Percentiles rank a stretch among this genome's conserved stretches.
phyloP scores from a whole-genome alignment of 108 stramenopile genomes.

The Seminavis robusta region DNA sequence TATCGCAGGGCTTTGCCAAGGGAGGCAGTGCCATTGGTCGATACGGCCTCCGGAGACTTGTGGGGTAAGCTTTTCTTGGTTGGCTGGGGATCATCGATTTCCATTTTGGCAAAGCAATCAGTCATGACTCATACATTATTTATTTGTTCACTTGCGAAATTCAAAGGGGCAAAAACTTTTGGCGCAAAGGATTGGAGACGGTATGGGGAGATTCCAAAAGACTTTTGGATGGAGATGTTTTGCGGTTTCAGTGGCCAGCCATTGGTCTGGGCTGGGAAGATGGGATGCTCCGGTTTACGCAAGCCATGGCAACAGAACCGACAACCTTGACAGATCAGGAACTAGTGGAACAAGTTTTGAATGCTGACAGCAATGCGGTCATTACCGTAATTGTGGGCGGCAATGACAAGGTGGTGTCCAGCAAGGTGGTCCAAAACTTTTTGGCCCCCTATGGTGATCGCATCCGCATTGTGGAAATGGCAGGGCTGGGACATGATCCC shows the following conservation, averaged over 20 bases:
- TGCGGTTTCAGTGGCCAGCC: constrained; percentile 81
- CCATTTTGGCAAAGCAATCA: too few species aligned
- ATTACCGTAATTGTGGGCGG: constrained; percentile 56
- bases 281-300: constrained; percentile 61
- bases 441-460: constrained; percentile 7
- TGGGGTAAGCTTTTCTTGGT: too few species aligned
- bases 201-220: constrained; percentile 62
- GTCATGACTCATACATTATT: too few species aligned
- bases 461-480: constrained; percentile 37
- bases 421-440: constrained; percentile 19
- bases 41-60: neutral
- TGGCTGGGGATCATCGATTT: too few species aligned
- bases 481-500: constrained; percentile 76
- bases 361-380: constrained; percentile 33
- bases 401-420: constrained; percentile 48
- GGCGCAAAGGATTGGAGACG: constrained; percentile 49
- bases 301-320: constrained; percentile 15
- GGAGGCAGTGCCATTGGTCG: neutral
- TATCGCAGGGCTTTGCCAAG: neutral
- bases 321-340: constrained; percentile 31
- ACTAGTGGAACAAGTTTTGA: constrained; percentile 34
- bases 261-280: constrained; percentile 78
- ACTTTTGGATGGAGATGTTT: constrained; percentile 59
- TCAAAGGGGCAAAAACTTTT: constrained; percentile 49
- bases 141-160: neutral